phyloP scores from a whole-genome alignment of 2,329 filamentous ascomycete species.

The Fusarium palustre region DNA sequence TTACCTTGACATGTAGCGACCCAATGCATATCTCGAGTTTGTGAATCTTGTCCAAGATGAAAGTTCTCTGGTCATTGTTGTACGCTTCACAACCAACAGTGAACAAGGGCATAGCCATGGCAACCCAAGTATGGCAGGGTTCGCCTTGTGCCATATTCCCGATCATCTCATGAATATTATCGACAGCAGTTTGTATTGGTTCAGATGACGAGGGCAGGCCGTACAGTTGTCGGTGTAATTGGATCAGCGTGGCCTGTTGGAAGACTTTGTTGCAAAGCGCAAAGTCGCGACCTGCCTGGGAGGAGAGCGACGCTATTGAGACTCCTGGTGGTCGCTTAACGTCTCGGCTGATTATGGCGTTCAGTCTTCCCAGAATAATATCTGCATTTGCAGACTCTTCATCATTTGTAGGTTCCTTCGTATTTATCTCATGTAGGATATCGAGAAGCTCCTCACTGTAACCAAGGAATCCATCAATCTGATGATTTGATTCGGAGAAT shows the following conservation, averaged over 20 bases:
- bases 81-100: conserved; percentile 48
- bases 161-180: conserved; percentile 38
- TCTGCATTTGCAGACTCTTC: conserved; percentile 22
- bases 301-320: conserved; percentile 39
- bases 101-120: conserved; percentile 49
- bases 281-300: conserved; percentile 44
- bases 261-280: conserved; percentile 45
- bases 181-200: conserved; percentile 36
- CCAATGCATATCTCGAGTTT: conserved; percentile 46
- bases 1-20: conserved; percentile 44
- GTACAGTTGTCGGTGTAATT: conserved; percentile 45
- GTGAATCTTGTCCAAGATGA: conserved; percentile 44
- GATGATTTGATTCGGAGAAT: background rate
- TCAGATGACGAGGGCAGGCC: conserved; percentile 30
- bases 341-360: conserved; percentile 45
- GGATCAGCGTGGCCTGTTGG: conserved; percentile 46
- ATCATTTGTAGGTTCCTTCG: background rate
- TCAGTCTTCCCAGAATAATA: conserved; percentile 39
- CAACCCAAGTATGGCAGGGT: conserved; percentile 49
- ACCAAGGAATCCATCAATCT: conserved; percentile 48
- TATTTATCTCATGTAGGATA: conserved; percentile 43
- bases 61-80: conserved; percentile 29
- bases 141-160: conserved; percentile 47
- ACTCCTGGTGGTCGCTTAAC: conserved; percentile 28
- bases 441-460: conserved; percentile 48